Percentiles rank a stretch among this genome's conserved stretches.
phyloP scores from a whole-genome alignment of 129 eudicot species.

The Logfia minima region DNA sequence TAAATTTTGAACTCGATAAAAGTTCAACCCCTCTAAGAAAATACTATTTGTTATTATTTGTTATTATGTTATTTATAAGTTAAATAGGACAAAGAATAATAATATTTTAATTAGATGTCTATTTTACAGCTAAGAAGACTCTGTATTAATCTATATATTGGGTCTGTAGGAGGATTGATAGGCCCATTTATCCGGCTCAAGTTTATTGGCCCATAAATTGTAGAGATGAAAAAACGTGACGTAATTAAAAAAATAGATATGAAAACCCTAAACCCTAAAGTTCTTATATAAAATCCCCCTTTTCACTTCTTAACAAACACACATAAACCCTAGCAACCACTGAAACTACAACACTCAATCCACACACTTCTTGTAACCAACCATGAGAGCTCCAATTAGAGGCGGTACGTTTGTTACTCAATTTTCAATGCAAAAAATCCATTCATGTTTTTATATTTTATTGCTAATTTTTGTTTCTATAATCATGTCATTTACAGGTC shows the following conservation, averaged over 20 bases:
- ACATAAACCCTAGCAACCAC: slow-evolving; percentile 35
- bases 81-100: too few species aligned
- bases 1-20: too few species aligned
- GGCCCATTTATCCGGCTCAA: not conserved
- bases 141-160: too few species aligned
- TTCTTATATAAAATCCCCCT: slow-evolving; percentile 6
- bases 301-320: not conserved
- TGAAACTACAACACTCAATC: not conserved
- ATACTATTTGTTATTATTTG: too few species aligned
- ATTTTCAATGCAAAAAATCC: not conserved
- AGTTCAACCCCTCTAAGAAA: too few species aligned
- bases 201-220: not conserved
- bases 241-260: not conserved
- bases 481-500: slow-evolving; percentile 37
- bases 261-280: slow-evolving; percentile 24
- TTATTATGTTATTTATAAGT: too few species aligned
- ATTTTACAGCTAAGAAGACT: too few species aligned
- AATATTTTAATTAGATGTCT: too few species aligned
- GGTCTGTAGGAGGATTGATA: not conserved
- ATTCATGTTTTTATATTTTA: not conserved
- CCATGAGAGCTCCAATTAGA: slow-evolving; percentile 41
- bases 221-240: not conserved
- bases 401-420: slow-evolving; percentile 3
- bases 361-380: not conserved
- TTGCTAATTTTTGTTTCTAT: not conserved